phyloP scores from a whole-genome alignment of 306 rosid species.

The Quercus alba region DNA sequence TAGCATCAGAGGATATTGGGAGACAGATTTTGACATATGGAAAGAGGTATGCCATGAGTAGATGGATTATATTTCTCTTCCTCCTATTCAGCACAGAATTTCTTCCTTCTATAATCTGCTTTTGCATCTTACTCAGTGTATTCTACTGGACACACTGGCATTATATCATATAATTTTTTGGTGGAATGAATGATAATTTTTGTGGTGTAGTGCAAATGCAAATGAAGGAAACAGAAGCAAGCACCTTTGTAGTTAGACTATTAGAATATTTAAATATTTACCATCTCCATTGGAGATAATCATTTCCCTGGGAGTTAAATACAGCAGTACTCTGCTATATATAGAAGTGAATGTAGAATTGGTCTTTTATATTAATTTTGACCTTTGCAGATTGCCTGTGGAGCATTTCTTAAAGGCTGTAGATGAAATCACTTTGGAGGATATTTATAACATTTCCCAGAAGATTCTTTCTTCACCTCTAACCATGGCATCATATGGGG shows the following conservation, averaged over 20 bases:
- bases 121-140: not conserved
- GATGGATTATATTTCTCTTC: not conserved
- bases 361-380: not conserved
- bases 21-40: conserved; percentile 96
- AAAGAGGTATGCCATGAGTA: conserved; percentile 60
- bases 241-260: not conserved
- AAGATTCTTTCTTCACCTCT: conserved; percentile 85
- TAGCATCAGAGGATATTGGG: conserved; percentile 92
- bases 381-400: conserved; percentile 73
- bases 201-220: not conserved
- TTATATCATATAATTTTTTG: not conserved
- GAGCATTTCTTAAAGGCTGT: conserved; percentile 81
- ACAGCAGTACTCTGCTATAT: not conserved
- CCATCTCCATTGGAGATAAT: not conserved
- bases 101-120: not conserved
- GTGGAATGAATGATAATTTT: not conserved
- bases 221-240: not conserved
- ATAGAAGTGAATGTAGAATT: not conserved
- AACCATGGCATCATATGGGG: conserved; percentile 93
- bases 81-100: not conserved
- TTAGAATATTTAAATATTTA: not conserved
- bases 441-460: conserved; percentile 56
- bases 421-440: conserved; percentile 69
- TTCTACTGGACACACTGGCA: not conserved
- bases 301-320: not conserved